phyloP scores from a whole-genome alignment of 164 flowering plant genomes.

The Kingdonia uniflora region DNA sequence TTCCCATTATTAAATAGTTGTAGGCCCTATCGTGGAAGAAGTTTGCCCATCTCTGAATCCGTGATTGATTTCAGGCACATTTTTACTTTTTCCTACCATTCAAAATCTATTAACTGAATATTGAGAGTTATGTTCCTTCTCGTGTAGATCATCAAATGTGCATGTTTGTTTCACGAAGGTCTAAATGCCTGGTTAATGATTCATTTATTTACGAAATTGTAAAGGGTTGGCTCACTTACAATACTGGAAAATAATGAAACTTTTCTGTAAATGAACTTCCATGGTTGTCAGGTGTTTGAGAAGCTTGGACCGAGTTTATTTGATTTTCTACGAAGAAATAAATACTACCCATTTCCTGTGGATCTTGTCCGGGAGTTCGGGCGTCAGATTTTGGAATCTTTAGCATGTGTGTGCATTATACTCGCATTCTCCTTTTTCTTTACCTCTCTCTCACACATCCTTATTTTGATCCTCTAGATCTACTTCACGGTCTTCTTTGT shows the following conservation, averaged over 20 bases:
- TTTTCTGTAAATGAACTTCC: slow-evolving; percentile 46
- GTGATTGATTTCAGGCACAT: too few relatives aligned
- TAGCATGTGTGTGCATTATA: slow-evolving; percentile 85
- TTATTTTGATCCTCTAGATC: slow-evolving; percentile 10
- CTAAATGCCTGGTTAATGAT: too few relatives aligned
- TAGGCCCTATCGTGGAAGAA: too few relatives aligned
- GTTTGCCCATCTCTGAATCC: too few relatives aligned
- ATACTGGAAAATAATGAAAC: slow-evolving; percentile 27
- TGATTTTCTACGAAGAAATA: slow-evolving; percentile 86
- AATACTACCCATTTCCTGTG: slow-evolving; percentile 74
- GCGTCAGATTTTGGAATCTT: slow-evolving; percentile 94
- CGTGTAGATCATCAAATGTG: too few relatives aligned
- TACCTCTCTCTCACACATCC: slow-evolving; percentile 8
- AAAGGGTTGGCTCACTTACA: slow-evolving; percentile 6
- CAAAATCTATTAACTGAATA: too few relatives aligned
- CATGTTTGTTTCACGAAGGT: too few relatives aligned
- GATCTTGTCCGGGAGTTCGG: slow-evolving; percentile 93
- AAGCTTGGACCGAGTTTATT: slow-evolving; percentile 99
- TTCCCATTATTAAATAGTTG: too few relatives aligned
- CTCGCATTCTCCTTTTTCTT: slow-evolving; percentile 18
- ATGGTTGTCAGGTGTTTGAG: slow-evolving; percentile 90
- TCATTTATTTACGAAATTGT: too few relatives aligned
- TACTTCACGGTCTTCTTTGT: slow-evolving; percentile 13
- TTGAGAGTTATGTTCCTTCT: too few relatives aligned
- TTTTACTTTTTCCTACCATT: too few relatives aligned